Evolutionary conservation across 768 basidiomycete species (phyloP).

Genomic region (Tremella yokohamensis): DNA sequence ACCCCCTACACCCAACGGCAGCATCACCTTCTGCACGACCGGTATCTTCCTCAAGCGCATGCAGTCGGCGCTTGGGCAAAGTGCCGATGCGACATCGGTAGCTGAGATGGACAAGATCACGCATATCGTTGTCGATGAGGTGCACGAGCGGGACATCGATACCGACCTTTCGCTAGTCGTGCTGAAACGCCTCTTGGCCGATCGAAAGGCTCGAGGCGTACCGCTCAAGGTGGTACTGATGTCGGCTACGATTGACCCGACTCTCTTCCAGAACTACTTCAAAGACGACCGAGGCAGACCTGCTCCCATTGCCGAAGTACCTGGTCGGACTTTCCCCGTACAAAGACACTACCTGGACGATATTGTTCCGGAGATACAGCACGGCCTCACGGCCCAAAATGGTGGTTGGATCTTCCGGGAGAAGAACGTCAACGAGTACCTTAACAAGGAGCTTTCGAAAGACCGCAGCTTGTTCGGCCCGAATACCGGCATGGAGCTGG

Average conservation of each 20-base stretch:
- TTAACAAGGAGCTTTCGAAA: slow-evolving; percentile 64
- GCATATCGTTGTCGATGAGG: slow-evolving; percentile 91
- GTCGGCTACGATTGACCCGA: slow-evolving; percentile 93
- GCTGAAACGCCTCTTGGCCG: slow-evolving; percentile 73
- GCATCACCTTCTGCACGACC: slow-evolving; percentile 87
- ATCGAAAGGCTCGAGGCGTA: slow-evolving; percentile 65
- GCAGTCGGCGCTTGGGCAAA: slow-evolving; percentile 63
- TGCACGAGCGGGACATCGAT: slow-evolving; percentile 91
- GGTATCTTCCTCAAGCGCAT: slow-evolving; percentile 83
- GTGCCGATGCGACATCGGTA: slow-evolving; percentile 35
- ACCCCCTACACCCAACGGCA: slow-evolving; percentile 72
- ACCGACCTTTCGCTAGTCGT: slow-evolving; percentile 86
- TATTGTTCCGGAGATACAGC: slow-evolving; percentile 58
- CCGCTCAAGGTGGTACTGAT: slow-evolving; percentile 85
- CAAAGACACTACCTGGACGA: slow-evolving; percentile 75
- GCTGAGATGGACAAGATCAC: slow-evolving; percentile 69
- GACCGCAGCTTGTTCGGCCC: slow-evolving; percentile 34
- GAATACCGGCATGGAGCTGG: slow-evolving; percentile 59
- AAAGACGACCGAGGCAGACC: slow-evolving; percentile 56
- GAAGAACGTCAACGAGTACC: slow-evolving; percentile 66
- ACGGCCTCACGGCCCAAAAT: slow-evolving; percentile 30
- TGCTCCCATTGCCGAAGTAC: slow-evolving; percentile 71
- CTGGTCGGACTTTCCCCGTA: slow-evolving; percentile 91
- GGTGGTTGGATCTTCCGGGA: slow-evolving; percentile 68
- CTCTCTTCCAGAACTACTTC: slow-evolving; percentile 86